These are phyloP conservation scores for Phlegmacium glaucopus DNA, from an alignment of 768 basidiomycete species.

Conservation along the genomic window DNA sequence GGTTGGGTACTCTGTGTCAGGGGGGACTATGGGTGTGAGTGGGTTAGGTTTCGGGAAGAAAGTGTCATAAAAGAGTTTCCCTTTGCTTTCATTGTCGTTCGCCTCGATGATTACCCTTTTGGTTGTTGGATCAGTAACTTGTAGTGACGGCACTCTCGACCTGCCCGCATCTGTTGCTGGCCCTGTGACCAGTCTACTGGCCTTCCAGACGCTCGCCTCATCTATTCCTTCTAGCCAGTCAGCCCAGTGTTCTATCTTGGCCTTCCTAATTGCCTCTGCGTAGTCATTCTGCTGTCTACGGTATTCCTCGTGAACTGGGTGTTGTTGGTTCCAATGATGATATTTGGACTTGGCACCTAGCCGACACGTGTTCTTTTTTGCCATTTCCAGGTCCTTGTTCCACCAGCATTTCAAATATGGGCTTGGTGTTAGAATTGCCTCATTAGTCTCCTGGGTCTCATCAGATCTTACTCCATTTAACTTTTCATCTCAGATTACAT, in stretches of 20 bases:
- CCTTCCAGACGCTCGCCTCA: conserved; percentile 13
- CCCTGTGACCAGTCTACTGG: conserved; percentile 12
- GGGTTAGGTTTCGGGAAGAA: conserved; percentile 17
- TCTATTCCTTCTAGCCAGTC: conserved; percentile 22
- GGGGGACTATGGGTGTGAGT: background rate
- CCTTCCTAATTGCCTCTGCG: conserved; percentile 8
- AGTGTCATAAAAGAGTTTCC: background rate
- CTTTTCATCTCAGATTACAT: no score
- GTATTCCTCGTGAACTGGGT: conserved; percentile 18
- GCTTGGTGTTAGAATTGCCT: no score
- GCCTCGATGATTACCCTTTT: background rate
- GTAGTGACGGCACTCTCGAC: conserved; percentile 18
- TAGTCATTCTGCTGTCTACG: no score
- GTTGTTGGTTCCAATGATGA: background rate
- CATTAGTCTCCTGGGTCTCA: no score
- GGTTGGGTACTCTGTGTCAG: background rate
- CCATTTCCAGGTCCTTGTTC: conserved; percentile 16
- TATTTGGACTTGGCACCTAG: conserved; percentile 6
- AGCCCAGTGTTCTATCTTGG: conserved; percentile 22
- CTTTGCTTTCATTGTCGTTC: conserved; percentile 7
- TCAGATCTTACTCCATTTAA: no score
- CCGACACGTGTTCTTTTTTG: conserved; percentile 11
- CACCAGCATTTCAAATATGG: conserved; percentile 16
- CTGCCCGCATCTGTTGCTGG: conserved; percentile 17
- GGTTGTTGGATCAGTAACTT: background rate